Conservation (phyloP, 2,329 filamentous ascomycete species). For the Lithohypha guttulata region DNA sequence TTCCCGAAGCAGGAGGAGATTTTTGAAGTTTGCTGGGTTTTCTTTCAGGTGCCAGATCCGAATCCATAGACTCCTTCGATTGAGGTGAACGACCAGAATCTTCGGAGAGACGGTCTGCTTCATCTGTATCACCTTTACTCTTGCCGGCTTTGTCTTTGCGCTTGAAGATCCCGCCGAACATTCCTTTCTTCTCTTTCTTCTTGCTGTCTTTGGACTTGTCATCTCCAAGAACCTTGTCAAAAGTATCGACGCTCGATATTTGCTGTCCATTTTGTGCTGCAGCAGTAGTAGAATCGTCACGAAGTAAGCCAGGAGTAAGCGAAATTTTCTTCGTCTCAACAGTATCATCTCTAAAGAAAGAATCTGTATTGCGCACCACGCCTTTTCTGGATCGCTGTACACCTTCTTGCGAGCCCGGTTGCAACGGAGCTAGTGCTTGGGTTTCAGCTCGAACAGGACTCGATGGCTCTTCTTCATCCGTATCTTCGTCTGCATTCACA, state of each 20-base stretch:
- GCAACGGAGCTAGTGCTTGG: constrained; percentile 25
- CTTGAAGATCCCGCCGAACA: constrained; percentile 61
- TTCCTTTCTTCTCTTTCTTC: constrained; percentile 62
- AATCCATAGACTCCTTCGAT: constrained; percentile 36
- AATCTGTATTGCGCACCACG: constrained; percentile 82
- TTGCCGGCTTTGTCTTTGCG: constrained; percentile 52
- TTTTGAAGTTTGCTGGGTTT: constrained; percentile 62
- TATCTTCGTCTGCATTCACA: constrained; percentile 23
- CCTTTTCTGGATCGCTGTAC: constrained; percentile 66
- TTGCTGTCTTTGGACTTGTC: constrained; percentile 64
- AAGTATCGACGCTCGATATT: constrained; percentile 61
- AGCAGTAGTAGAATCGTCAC: constrained; percentile 81
- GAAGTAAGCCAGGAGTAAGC: constrained; percentile 79
- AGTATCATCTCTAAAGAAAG: constrained; percentile 93
- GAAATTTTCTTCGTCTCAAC: constrained; percentile 96
- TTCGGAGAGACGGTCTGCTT: constrained; percentile 49
- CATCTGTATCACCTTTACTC: constrained; percentile 38
- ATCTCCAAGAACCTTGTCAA: constrained; percentile 54
- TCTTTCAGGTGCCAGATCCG: constrained; percentile 40
- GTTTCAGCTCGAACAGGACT: constrained; percentile 20
- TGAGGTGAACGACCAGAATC: constrained; percentile 41
- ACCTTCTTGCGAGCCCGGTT: constrained; percentile 37
- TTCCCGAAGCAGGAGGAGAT: constrained; percentile 36
- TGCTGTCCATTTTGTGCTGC: constrained; percentile 58
- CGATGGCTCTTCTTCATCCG: constrained; percentile 14